Evolutionary conservation across 148 eudicot genomes (phyloP).

Genomic region (Heliamphora exappendiculata): DNA sequence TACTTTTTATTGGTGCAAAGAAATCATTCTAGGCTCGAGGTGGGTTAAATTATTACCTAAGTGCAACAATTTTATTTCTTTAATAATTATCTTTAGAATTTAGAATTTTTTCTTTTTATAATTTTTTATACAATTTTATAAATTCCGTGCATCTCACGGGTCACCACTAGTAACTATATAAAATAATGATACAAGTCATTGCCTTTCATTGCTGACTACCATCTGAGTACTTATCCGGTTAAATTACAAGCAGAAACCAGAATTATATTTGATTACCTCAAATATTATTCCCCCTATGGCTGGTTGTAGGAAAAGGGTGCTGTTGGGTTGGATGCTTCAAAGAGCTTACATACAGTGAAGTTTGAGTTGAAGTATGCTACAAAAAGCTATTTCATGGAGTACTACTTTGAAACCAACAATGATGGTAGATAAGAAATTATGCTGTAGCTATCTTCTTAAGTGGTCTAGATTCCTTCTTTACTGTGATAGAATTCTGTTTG

Average conservation of each 20-base stretch:
- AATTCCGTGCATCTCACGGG: too few relatives aligned
- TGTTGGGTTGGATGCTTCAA: conserved; percentile 39
- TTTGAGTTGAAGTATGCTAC: conserved; percentile 63
- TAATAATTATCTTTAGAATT: too few relatives aligned
- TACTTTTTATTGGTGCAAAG: too few relatives aligned
- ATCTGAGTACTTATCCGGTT: not conserved
- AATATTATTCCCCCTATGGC: not conserved
- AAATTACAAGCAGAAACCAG: not conserved
- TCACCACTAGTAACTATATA: too few relatives aligned
- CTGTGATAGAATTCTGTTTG: conserved; percentile 2
- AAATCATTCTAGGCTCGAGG: too few relatives aligned
- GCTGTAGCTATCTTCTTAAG: conserved; percentile 1
- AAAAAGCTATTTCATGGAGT: conserved; percentile 79
- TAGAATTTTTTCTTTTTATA: too few relatives aligned
- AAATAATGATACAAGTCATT: too few relatives aligned
- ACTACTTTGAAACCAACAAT: conserved; percentile 54
- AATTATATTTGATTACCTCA: not conserved
- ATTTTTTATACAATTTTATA: too few relatives aligned
- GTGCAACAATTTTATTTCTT: too few relatives aligned
- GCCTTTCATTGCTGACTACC: not conserved
- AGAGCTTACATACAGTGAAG: conserved; percentile 51
- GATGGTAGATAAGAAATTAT: conserved; percentile 29
- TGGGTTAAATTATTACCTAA: too few relatives aligned
- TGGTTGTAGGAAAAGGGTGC: conserved; percentile 67
- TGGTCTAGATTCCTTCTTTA: not conserved